Evolutionary conservation across 2,329 filamentous ascomycete genomes (phyloP).

Genomic region (Ascochyta fabae): DNA sequence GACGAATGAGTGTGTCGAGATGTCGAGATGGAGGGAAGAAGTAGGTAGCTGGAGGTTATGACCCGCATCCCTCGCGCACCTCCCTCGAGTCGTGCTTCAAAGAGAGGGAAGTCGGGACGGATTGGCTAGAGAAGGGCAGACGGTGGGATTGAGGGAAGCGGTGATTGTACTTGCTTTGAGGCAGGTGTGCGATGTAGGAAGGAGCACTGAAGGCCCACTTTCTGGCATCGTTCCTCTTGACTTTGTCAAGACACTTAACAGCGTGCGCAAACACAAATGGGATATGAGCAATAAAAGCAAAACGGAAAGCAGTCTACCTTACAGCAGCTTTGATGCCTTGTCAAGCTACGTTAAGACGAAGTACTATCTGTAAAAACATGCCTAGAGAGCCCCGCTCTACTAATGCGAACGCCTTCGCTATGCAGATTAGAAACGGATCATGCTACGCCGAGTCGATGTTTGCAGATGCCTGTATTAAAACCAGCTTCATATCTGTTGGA

Average conservation of each 20-base stretch:
- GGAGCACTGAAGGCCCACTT: not conserved
- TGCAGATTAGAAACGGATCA: not conserved
- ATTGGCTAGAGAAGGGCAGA: conserved; percentile 18
- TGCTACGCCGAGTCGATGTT: not conserved
- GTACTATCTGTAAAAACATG: not conserved
- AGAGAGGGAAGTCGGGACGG: conserved; percentile 21
- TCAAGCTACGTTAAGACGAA: not conserved
- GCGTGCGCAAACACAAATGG: too few relatives aligned
- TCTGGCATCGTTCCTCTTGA: too few relatives aligned
- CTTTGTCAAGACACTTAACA: too few relatives aligned
- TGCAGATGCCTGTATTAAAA: not conserved
- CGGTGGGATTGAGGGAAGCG: conserved; percentile 16
- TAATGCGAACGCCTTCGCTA: not conserved
- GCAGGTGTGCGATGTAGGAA: not conserved
- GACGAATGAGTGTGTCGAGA: conserved; percentile 47
- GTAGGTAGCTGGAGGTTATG: conserved; percentile 30
- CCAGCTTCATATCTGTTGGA: too few relatives aligned
- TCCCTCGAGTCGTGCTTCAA: conserved; percentile 17
- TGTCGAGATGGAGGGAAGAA: conserved; percentile 26
- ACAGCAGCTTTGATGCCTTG: too few relatives aligned
- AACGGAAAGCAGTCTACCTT: too few relatives aligned
- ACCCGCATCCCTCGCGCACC: conserved; percentile 27
- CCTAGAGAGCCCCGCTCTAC: not conserved
- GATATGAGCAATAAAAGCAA: too few relatives aligned
- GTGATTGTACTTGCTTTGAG: conserved; percentile 9